Evolutionary conservation across 208 protist genomes (phyloP), one percentile per base, ranked within the genome.

Genomic region (Crithidia fasciculata): DNA sequence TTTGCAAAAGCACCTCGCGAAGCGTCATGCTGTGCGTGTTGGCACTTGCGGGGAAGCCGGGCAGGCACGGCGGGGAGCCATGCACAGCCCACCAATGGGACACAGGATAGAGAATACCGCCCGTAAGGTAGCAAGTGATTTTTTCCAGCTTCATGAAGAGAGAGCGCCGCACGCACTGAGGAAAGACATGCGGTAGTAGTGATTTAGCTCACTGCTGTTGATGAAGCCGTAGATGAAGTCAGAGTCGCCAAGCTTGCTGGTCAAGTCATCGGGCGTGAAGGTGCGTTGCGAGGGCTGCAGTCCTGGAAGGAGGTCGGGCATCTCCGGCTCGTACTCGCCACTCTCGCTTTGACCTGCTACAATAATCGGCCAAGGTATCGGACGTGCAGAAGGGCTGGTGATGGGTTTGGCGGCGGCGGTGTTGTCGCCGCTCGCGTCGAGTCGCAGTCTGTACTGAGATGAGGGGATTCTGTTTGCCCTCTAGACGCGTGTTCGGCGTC

Each of bases 201-300:
- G 88, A 16, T 88, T 75, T 3, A 69, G 80, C 65, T 99, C 97
- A 13, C 61, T 90, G 18, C 97, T 97, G 82, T 99, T 99, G 13
- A 99, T 96, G 87, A 97, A 99, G 9, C 94, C 98, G 82, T 98
- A 99, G 10, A 99, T 85, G 41, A 98, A 78, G 68, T 98, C 94
- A 53, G 98, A 89, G 57, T 81, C 41, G 12, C 54, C 61, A 58
- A 84, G 84, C 57, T 37, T 37, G 18, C 56, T 53, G 6, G 77
- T 60, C 37, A 86, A 61, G 64, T 86, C 84, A 6, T 54, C 74
- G 0, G 65, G 40, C 40, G 83, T 85, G 74, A 81, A 84, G n/a
- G 59, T 75, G 53, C 76, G 78, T 12, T 69, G 63, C 13, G 45
- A 41, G 16, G 72, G 65, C 19, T 45, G 40, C 16, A 89, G 62